Percentiles rank a stretch among this genome's conserved stretches.
Evolutionary conservation across 1,139 yeast species (phyloP).

Genomic region (Protomyces lactucae-debilis): DNA sequence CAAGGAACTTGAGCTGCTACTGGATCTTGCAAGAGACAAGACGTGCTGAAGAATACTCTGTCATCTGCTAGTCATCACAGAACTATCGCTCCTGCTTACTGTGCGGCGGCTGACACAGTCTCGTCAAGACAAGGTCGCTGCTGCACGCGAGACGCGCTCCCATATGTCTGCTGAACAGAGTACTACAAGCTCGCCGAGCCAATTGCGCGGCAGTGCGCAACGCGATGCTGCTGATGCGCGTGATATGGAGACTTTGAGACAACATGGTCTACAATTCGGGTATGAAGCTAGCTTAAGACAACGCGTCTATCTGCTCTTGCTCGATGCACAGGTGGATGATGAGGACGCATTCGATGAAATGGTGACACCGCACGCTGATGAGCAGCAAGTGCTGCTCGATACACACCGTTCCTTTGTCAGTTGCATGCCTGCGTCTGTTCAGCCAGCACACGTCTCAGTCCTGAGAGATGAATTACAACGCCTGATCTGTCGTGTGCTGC

Average conservation of each 20-base stretch:
- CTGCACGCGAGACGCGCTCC: neutral
- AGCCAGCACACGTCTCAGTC: conserved; percentile 34
- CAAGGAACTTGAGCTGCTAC: too few relatives aligned
- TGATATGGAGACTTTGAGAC: conserved; percentile 4
- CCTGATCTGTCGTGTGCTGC: conserved; percentile 52
- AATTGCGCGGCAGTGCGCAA: too few relatives aligned
- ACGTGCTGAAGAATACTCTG: neutral
- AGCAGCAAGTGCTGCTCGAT: conserved; percentile 71
- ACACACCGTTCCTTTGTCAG: conserved; percentile 58
- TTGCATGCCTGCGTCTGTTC: conserved; percentile 32
- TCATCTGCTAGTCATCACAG: neutral
- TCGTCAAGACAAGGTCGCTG: neutral
- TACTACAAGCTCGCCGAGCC: too few relatives aligned
- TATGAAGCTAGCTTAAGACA: conserved; percentile 1
- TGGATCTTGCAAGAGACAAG: too few relatives aligned
- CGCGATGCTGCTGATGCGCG: neutral
- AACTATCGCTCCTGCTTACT: conserved; percentile 9
- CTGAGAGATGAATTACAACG: conserved; percentile 43
- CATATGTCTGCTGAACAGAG: too few relatives aligned
- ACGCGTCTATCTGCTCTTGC: conserved; percentile 6
- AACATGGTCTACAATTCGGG: conserved; percentile 1
- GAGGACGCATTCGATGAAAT: neutral
- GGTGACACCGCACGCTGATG: conserved; percentile 45
- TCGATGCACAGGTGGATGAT: neutral
- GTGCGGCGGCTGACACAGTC: conserved; percentile 10